Conservation (phyloP, 1,284 basidiomycete species). For the Ganoderma leucocontextum region DNA sequence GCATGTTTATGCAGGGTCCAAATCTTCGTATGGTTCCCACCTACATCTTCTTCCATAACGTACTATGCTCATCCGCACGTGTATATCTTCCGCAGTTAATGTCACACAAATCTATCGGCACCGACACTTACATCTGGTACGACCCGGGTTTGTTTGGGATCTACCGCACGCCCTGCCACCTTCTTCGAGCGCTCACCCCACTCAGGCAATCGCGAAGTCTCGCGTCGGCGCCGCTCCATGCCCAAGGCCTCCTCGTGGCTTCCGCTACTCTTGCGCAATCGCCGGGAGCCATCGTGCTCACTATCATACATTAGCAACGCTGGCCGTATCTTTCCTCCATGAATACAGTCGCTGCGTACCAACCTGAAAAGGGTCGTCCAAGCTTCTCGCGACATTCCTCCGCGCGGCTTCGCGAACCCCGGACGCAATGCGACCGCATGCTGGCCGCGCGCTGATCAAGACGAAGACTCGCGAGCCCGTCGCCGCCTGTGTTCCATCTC, state of each 20-base stretch:
- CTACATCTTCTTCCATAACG: slow-evolving; percentile 1
- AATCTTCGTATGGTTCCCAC: slow-evolving; percentile 24
- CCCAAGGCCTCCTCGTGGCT: slow-evolving; percentile 16
- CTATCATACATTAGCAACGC: slow-evolving; percentile 11
- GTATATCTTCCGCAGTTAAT: slow-evolving; percentile 27
- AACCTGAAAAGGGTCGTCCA: slow-evolving; percentile 22
- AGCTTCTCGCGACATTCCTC: slow-evolving; percentile 38
- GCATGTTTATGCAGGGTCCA: slow-evolving; percentile 55
- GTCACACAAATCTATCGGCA: slow-evolving; percentile 25
- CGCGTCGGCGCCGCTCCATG: slow-evolving; percentile 10
- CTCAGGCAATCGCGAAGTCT: neutral
- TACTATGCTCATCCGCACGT: slow-evolving; percentile 9
- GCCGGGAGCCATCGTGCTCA: neutral
- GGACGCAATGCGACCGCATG: slow-evolving; percentile 26
- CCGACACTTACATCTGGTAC: slow-evolving; percentile 9
- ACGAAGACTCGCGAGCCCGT: neutral
- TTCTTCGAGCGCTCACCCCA: slow-evolving; percentile 14
- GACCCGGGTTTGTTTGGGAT: slow-evolving; percentile 9
- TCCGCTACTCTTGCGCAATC: slow-evolving; percentile 2
- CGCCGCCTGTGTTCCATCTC: slow-evolving; percentile 7
- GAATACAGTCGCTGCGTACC: slow-evolving; percentile 20
- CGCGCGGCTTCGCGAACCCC: slow-evolving; percentile 30
- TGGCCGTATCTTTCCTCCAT: slow-evolving; percentile 8
- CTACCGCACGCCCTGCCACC: too few species aligned
- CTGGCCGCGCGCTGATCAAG: slow-evolving; percentile 29